Evolutionary conservation across 2,329 filamentous ascomycete genomes (phyloP), one percentile per base, ranked within the genome.

Genomic region (Fusarium sp.): DNA sequence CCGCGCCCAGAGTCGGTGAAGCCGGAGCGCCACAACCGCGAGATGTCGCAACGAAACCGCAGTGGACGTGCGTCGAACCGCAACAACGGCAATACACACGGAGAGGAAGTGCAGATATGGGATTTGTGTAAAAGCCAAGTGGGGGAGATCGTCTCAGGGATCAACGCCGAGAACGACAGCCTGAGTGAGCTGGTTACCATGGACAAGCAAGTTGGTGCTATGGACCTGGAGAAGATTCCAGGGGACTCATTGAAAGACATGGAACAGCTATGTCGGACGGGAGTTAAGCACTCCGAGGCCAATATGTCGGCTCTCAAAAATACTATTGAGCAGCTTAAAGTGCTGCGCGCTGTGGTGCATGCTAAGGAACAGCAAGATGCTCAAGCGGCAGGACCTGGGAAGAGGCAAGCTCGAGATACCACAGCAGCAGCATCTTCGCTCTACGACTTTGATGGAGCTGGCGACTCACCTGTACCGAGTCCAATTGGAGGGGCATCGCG

Each of bases 381-480:
- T 4, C 73, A 74, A 45, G 62, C 76, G 4, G 71, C 76, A 2
- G 76, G 75, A 13, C 75, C 76, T 20, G 63, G 68, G n/a, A 77
- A 78, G 57, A 67, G 75, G 39, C 56, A 71, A 9, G 65, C 68
- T 14, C 67, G 72, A 47, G 74, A 75, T 33, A 71, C 48, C 9
- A 57, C 73, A 5, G 68, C 75, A 6, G 72, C 75, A 10, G 75
- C 77, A 4, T 75, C 78, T 15, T 80, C 80, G 0, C 67, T 83
- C 7, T 83, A 83, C 71, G 80, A 81, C 44, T 82, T 84, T 67
- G 82, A 83, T 35, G 80, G 76, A 5, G 78, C 77, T 28, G 81
- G 79, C 19, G 81, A 84, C 62, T 83, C 80, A 9, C 81, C 83
- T 6, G 78, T 83, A 6, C 82, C 82, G 5, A 83, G 81, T 62